Evolutionary conservation across 1,139 yeast genomes (phyloP).

Genomic region (Candida albicans): DNA sequence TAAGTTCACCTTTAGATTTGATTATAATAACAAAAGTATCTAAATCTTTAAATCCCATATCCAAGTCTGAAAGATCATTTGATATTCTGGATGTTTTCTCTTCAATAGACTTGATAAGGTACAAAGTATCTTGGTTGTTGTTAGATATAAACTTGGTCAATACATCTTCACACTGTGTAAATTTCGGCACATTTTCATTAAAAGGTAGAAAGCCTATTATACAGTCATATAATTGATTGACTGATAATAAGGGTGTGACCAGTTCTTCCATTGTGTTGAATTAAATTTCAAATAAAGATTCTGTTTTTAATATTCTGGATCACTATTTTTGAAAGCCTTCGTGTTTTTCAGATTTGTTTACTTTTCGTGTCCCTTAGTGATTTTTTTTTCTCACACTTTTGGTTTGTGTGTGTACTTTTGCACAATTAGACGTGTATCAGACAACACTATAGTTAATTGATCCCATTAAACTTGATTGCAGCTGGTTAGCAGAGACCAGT

Average conservation of each 20-base stretch:
- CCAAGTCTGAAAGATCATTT: constrained; percentile 12
- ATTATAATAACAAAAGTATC: constrained; percentile 34
- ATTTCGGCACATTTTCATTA: not conserved
- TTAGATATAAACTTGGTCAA: constrained; percentile 15
- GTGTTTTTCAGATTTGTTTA: too few species aligned
- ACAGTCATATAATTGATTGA: constrained; percentile 9
- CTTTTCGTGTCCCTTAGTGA: too few species aligned
- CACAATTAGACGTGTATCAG: too few species aligned
- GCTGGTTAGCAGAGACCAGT: too few species aligned
- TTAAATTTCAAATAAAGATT: not conserved
- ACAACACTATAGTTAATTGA: too few species aligned
- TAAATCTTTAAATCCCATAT: constrained; percentile 2
- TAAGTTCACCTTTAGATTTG: constrained; percentile 41
- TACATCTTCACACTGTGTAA: constrained; percentile 6
- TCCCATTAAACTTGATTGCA: too few species aligned
- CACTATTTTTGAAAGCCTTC: not conserved
- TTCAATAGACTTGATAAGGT: constrained; percentile 11
- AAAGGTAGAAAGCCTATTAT: constrained; percentile 7
- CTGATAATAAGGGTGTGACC: not conserved
- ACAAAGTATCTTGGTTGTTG: constrained; percentile 18
- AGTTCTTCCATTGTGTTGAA: constrained; percentile 3
- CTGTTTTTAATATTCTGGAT: not conserved
- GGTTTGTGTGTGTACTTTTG: too few species aligned
- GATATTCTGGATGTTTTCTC: constrained; percentile 8
- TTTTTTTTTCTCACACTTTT: too few species aligned